A percentile compares a stretch with the other conserved stretches of the same genome.
phyloP scores from a whole-genome alignment of 78 protist species.

The Emiliania huxleyi region DNA sequence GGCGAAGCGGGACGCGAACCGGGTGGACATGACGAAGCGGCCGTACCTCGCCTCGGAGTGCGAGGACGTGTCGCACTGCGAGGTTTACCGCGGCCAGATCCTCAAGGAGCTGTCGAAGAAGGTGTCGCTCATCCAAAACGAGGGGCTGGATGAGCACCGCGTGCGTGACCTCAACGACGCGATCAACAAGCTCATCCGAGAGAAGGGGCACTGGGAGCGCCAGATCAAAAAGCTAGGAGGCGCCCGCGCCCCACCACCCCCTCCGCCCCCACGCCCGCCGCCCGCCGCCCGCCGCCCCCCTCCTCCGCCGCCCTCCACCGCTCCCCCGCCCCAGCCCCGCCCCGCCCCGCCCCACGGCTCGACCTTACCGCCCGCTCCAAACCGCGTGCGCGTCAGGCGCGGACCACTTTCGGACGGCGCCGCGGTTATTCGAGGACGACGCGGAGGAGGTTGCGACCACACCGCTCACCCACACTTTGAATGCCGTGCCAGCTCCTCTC shows the following conservation, averaged over 20 bases:
- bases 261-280: too few relatives aligned
- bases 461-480: too few relatives aligned
- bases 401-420: too few relatives aligned
- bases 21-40: constrained; percentile 38
- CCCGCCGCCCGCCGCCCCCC: neutral
- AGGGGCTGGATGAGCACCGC: constrained; percentile 82
- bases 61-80: constrained; percentile 65
- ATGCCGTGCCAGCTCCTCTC: too few relatives aligned
- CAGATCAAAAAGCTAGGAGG: constrained; percentile 91
- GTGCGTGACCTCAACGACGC: constrained; percentile 94
- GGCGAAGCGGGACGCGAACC: constrained; percentile 49
- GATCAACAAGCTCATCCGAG: constrained; percentile 87
- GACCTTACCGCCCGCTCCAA: too few relatives aligned
- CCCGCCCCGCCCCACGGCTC: too few relatives aligned
- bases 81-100: constrained; percentile 82
- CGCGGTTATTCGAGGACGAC: too few relatives aligned
- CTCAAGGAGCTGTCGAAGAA: constrained; percentile 72
- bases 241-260: constrained; percentile 40
- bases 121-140: constrained; percentile 85
- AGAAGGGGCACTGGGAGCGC: constrained; percentile 89
- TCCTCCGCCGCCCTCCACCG: too few relatives aligned
- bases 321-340: too few relatives aligned
- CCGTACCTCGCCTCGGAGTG: constrained; percentile 72
- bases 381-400: too few relatives aligned
- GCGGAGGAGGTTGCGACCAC: too few relatives aligned